These are phyloP conservation scores for Penicillium digitatum DNA, from an alignment of 2,329 filamentous ascomycete species.

Conservation along the genomic window DNA sequence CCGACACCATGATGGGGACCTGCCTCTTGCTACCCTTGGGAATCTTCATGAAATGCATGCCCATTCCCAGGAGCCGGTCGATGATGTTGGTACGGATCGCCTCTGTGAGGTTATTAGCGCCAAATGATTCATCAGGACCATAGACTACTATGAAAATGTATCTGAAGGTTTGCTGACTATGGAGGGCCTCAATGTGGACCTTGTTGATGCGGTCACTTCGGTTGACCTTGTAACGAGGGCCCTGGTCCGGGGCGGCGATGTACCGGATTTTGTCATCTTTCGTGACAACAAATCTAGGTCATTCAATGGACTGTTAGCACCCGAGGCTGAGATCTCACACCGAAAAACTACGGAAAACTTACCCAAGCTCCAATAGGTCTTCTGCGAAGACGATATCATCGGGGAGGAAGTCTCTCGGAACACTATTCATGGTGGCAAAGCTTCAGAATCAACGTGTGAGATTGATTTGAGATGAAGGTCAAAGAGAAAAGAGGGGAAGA, in stretches of 20 bases:
- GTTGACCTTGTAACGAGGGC: constrained; percentile 69
- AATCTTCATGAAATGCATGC: constrained; percentile 58
- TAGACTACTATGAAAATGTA: not conserved
- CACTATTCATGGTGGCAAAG: constrained; percentile 62
- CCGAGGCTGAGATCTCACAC: not conserved
- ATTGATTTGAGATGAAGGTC: not conserved
- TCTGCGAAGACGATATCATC: constrained; percentile 62
- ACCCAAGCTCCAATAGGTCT: constrained; percentile 70
- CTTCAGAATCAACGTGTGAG: not conserved
- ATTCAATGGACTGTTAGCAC: not conserved
- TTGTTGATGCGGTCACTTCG: constrained; percentile 74
- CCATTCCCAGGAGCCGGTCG: constrained; percentile 58
- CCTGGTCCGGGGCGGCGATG: constrained; percentile 63
- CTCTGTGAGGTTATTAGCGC: constrained; percentile 7
- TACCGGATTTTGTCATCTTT: constrained; percentile 69
- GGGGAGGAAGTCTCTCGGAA: constrained; percentile 60
- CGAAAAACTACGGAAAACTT: constrained; percentile 23
- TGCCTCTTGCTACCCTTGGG: constrained; percentile 55
- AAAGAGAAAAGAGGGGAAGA: not conserved
- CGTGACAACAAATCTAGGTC: constrained; percentile 70
- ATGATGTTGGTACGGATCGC: constrained; percentile 60
- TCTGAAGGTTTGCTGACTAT: constrained; percentile 50
- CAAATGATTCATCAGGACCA: not conserved
- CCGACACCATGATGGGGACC: constrained; percentile 64
- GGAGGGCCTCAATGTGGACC: constrained; percentile 68